Evolutionary conservation across 2,329 filamentous ascomycete species (phyloP).

Genomic region (Coleophoma crateriformis): DNA sequence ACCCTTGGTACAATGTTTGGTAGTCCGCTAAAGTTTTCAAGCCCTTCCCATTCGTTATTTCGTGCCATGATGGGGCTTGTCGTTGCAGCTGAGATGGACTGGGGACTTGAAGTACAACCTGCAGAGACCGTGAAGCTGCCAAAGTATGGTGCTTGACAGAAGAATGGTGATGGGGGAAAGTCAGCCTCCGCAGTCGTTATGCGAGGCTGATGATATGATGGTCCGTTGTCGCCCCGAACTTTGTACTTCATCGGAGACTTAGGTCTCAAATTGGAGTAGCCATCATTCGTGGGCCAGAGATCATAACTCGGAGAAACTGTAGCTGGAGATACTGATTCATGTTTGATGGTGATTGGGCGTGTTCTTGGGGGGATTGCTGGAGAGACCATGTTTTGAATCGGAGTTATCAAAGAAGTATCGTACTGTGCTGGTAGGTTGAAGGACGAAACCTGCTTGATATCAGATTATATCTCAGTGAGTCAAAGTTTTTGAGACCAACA

Average conservation of each 20-base stretch:
- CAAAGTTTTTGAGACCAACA: not conserved
- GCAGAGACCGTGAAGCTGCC: not conserved
- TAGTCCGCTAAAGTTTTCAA: too few relatives aligned
- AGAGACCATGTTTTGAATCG: not conserved
- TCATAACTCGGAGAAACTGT: not conserved
- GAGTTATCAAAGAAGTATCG: conserved; percentile 4
- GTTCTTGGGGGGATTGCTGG: too few relatives aligned
- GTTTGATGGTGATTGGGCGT: not conserved
- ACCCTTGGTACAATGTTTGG: too few relatives aligned
- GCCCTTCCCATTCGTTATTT: too few relatives aligned
- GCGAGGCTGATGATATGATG: not conserved
- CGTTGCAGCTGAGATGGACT: not conserved
- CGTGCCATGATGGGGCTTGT: not conserved
- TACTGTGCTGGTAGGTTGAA: conserved; percentile 4
- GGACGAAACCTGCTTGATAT: conserved; percentile 1
- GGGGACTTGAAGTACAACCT: not conserved
- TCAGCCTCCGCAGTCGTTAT: not conserved
- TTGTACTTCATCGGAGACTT: not conserved
- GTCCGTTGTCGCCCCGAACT: too few relatives aligned
- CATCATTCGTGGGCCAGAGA: not conserved
- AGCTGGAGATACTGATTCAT: not conserved
- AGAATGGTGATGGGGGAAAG: not conserved
- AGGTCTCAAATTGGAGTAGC: not conserved
- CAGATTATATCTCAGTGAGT: not conserved
- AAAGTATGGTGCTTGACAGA: not conserved